Evolutionary conservation across 345 rosid genomes (phyloP), one percentile per base, ranked within the genome.

Genomic region (Laguncularia racemosa): DNA sequence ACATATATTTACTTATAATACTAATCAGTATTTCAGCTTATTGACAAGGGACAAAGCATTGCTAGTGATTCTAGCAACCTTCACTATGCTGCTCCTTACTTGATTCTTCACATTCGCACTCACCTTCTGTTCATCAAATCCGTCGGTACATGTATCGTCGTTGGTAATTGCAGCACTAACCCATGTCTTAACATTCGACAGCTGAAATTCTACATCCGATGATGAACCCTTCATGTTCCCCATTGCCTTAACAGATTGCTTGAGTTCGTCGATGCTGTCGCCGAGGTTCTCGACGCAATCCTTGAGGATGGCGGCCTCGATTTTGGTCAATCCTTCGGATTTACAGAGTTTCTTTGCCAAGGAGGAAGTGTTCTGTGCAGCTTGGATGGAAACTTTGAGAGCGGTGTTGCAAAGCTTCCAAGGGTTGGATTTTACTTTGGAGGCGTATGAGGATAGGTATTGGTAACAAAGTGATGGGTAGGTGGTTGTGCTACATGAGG

Each of bases 91-190:
- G 56, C 62, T 78, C 18, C 20, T 64, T 19, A 88, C 81, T 60
- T 57, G 65, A 52, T 43, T 77, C 81, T 75, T 75, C 66, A 81
- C 67, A 1, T 52, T 50, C 21, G 64, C 59, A 40, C 73, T 72
- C 53, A 76, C 86, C 14, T 64, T 65, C 66, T 19, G 18, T 13
- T 63, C 95, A 4, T 74, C 85, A 20, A 88, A 68, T 50, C 69
- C 96, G 51, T 86, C 96, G 19, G 79, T 76, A 67, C 96, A 88
- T 13, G 92, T 82, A 16, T 61, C 65, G 58, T 86, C 86, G 48
- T 85, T 77, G 0, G 98, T 88, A 44, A 86, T 61, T 4, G 91
- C 88, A 0, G 87, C 81, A 62, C 95, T 86, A 9, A 78, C 68
- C 85, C 88, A 91, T 0, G 87, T 84, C 73, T 71, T 61, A 14